A percentile compares a stretch with the other conserved stretches of the same genome.
These are phyloP conservation scores for Nemania diffusa DNA, from an alignment of 2,329 filamentous ascomycete genomes.

Conservation along the genomic window DNA sequence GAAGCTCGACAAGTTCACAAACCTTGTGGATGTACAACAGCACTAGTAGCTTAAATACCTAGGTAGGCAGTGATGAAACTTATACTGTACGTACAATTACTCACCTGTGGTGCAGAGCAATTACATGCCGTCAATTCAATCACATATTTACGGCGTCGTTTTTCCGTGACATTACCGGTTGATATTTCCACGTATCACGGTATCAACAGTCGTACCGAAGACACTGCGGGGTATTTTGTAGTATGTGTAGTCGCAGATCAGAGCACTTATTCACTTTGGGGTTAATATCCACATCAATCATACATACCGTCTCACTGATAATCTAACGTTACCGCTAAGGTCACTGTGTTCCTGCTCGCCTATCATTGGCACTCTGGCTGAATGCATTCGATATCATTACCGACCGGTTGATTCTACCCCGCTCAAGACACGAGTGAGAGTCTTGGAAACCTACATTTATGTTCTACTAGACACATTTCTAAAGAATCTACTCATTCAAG, in stretches of 20 bases:
- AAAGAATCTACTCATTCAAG: background rate
- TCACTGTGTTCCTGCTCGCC: background rate
- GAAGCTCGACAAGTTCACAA: no score
- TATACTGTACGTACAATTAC: no score
- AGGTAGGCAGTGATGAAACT: no score
- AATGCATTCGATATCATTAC: conserved; percentile 9
- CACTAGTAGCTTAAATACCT: no score
- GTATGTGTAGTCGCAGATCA: background rate
- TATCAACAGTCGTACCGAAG: background rate
- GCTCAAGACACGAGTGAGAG: background rate
- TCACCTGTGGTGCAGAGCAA: no score
- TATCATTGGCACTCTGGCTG: conserved; percentile 23
- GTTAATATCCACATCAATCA: conserved; percentile 14
- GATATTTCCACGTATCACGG: background rate
- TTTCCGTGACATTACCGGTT: no score
- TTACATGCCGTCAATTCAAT: no score
- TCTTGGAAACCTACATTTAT: background rate
- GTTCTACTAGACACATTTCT: background rate
- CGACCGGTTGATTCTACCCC: conserved; percentile 8
- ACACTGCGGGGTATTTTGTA: conserved; percentile 26
- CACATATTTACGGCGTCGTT: no score
- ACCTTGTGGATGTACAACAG: no score
- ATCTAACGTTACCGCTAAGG: conserved; percentile 4
- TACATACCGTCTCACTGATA: background rate
- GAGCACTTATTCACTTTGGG: conserved; percentile 8